These are phyloP conservation scores for Notholithocarpus densiflorus DNA, from an alignment of 306 rosid species.

Conservation along the genomic window DNA sequence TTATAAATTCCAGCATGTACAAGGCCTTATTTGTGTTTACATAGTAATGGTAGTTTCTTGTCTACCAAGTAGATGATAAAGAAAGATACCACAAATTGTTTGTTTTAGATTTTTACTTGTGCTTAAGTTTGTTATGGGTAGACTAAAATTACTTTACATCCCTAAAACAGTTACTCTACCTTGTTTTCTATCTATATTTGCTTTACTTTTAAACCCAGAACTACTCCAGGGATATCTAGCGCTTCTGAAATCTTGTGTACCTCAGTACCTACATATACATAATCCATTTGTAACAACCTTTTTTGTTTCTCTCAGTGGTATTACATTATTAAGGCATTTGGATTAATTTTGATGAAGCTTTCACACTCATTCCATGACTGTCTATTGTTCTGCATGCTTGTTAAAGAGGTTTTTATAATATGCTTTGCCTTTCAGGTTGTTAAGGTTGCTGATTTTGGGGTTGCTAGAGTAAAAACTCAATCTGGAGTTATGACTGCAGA, in stretches of 20 bases:
- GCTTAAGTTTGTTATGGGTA: background rate
- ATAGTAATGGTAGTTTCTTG: background rate
- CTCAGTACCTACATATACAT: background rate
- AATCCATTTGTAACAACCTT: background rate
- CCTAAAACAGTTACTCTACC: too few species aligned
- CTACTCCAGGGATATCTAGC: background rate
- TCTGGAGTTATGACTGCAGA: slow-evolving; percentile 99
- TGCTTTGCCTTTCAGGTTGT: slow-evolving; percentile 56
- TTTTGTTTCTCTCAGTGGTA: background rate
- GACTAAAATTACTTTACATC: background rate
- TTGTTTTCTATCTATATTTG: background rate
- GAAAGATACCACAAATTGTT: background rate
- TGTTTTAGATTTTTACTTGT: background rate
- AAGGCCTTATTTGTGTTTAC: background rate
- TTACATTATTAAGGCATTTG: background rate
- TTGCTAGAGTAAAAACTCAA: slow-evolving; percentile 92
- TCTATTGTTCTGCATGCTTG: background rate
- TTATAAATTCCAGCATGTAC: background rate
- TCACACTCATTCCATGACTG: background rate
- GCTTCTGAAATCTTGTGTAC: background rate
- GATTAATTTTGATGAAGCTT: background rate
- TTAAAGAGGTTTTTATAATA: background rate
- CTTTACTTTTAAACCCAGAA: background rate
- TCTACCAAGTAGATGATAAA: background rate
- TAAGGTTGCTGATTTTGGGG: slow-evolving; percentile 99